Evolutionary conservation across 2,329 filamentous ascomycete genomes (phyloP).

Genomic region (Paramyrothecium sp.): DNA sequence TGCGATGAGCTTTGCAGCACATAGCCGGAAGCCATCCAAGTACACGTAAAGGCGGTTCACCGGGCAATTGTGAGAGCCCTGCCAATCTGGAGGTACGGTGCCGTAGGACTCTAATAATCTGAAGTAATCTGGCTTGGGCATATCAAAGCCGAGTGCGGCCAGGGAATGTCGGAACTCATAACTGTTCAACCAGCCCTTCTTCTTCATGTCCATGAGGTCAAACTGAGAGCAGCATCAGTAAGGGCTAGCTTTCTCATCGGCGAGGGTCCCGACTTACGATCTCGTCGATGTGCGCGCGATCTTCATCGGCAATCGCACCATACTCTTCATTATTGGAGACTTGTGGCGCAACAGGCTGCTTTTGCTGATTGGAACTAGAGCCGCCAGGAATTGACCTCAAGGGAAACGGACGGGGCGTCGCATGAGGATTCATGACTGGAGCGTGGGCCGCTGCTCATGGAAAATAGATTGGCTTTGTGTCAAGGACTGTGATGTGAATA

Average conservation of each 20-base stretch:
- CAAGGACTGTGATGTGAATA: no score
- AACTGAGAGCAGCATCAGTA: slow-evolving; percentile 55
- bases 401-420: slow-evolving; percentile 35
- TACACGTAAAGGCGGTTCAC: slow-evolving; percentile 48
- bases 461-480: neutral
- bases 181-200: slow-evolving; percentile 91
- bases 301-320: slow-evolving; percentile 71
- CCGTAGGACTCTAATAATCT: slow-evolving; percentile 79
- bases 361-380: slow-evolving; percentile 26
- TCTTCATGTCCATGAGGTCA: slow-evolving; percentile 93
- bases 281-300: slow-evolving; percentile 90
- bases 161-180: slow-evolving; percentile 97
- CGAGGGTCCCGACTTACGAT: slow-evolving; percentile 59
- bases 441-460: neutral
- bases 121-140: slow-evolving; percentile 83
- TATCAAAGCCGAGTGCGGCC: slow-evolving; percentile 90
- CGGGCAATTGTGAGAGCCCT: slow-evolving; percentile 37
- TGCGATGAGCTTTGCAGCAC: slow-evolving; percentile 76
- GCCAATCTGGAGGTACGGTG: slow-evolving; percentile 63
- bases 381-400: slow-evolving; percentile 29
- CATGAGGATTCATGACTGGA: slow-evolving; percentile 32
- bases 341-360: slow-evolving; percentile 30
- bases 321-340: slow-evolving; percentile 37
- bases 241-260: neutral
- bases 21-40: slow-evolving; percentile 61